Conservation (phyloP, 2,329 filamentous ascomycete genomes). For the Verticillium klebahnii region DNA sequence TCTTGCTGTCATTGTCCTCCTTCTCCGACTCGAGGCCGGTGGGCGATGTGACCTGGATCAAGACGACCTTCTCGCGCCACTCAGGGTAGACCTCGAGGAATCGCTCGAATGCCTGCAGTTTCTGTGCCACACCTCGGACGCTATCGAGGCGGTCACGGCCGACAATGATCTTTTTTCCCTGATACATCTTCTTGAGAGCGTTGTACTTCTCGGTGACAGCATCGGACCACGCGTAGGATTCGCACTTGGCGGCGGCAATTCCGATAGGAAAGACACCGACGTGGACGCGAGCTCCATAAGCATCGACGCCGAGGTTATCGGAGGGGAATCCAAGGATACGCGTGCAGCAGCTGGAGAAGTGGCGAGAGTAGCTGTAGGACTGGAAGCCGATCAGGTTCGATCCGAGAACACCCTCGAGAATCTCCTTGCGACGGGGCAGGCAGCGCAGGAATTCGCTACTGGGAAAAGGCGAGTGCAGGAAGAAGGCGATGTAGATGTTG, state of each 20-base stretch:
- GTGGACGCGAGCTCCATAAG: constrained; percentile 82
- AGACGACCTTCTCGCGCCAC: constrained; percentile 86
- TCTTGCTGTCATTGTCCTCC: constrained; percentile 56
- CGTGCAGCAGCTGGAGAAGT: constrained; percentile 92
- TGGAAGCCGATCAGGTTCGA: constrained; percentile 94
- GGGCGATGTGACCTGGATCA: constrained; percentile 92
- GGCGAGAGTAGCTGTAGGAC: constrained; percentile 89
- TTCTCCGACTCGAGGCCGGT: constrained; percentile 74
- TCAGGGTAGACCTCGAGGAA: constrained; percentile 89
- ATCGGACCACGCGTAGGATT: constrained; percentile 67
- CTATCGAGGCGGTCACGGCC: constrained; percentile 91
- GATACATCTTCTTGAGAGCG: constrained; percentile 71
- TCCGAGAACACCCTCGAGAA: constrained; percentile 84
- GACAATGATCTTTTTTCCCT: constrained; percentile 92
- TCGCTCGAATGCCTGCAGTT: constrained; percentile 87
- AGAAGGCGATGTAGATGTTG: constrained; percentile 92
- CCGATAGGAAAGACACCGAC: constrained; percentile 94
- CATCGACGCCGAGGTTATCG: constrained; percentile 78
- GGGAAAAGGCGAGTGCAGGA: constrained; percentile 89
- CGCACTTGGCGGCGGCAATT: constrained; percentile 80
- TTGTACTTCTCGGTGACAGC: constrained; percentile 67
- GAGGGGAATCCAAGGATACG: constrained; percentile 87
- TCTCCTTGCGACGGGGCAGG: constrained; percentile 80
- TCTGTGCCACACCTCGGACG: constrained; percentile 90
- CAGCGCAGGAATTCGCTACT: constrained; percentile 94